phyloP scores from a whole-genome alignment of 2,329 filamentous ascomycete genomes.

The Claviceps capensis region DNA sequence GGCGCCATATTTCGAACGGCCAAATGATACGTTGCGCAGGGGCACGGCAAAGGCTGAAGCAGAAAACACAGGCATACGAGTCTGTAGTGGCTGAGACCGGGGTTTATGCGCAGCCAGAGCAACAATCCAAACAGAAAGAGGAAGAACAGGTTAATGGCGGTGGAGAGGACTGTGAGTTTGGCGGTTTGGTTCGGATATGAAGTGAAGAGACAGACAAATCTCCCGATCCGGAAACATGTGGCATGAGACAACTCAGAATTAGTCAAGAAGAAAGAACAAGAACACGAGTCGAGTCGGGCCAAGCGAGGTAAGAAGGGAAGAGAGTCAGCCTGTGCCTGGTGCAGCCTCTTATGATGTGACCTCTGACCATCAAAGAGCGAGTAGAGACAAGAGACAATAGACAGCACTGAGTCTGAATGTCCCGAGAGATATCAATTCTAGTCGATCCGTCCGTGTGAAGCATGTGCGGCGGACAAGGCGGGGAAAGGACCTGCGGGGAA shows the following conservation, averaged over 20 bases:
- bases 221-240: neutral
- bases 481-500: neutral
- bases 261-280: neutral
- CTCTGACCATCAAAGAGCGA: neutral
- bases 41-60: slow-evolving; percentile 7
- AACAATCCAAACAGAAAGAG: neutral
- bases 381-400: neutral
- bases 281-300: neutral
- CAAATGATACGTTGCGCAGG: slow-evolving; percentile 6
- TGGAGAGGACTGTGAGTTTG: neutral
- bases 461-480: neutral
- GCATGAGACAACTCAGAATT: neutral
- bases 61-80: slow-evolving; percentile 3
- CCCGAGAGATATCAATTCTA: neutral
- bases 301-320: neutral
- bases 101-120: neutral
- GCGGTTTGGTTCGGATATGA: neutral
- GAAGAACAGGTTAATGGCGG: neutral
- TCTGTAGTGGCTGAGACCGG: neutral
- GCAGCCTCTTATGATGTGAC: neutral
- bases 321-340: neutral
- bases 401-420: neutral
- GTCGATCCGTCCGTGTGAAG: neutral
- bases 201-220: neutral
- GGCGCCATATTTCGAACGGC: slow-evolving; percentile 26